Percentiles rank a stretch among this genome's conserved stretches.
Conservation (phyloP, 2,329 filamentous ascomycete genomes). For the Curvularia lunata region DNA sequence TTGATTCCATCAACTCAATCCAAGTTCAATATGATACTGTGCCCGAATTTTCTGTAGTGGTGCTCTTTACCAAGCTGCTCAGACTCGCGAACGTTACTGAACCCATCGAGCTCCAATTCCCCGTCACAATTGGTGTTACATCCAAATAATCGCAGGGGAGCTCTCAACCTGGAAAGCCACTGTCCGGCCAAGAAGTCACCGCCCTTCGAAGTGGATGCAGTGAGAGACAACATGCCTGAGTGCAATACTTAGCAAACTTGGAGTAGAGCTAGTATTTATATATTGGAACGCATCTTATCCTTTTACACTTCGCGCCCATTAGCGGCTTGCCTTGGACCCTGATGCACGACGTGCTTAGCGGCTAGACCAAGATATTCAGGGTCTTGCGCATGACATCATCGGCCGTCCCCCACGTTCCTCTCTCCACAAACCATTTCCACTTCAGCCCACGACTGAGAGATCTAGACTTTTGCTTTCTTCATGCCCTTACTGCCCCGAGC, state of each 20-base stretch:
- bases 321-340: background rate
- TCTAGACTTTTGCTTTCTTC: slow-evolving; percentile 12
- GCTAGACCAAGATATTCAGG: background rate
- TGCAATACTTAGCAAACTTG: background rate
- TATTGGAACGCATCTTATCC: background rate
- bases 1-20: background rate
- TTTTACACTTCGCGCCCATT: background rate
- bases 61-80: background rate
- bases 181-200: background rate
- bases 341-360: too few species aligned
- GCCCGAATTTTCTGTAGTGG: background rate
- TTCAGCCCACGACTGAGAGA: background rate
- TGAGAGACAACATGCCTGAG: background rate
- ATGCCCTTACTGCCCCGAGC: background rate
- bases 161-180: background rate
- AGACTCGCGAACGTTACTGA: background rate
- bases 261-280: background rate
- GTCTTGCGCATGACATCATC: slow-evolving; percentile 6
- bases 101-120: background rate
- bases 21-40: background rate
- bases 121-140: background rate
- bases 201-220: too few species aligned
- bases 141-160: background rate
- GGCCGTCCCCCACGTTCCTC: background rate
- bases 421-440: background rate